These are phyloP conservation scores for Sclerotinia spermophila DNA, from an alignment of 2,329 filamentous ascomycete species.

Conservation along the genomic window DNA sequence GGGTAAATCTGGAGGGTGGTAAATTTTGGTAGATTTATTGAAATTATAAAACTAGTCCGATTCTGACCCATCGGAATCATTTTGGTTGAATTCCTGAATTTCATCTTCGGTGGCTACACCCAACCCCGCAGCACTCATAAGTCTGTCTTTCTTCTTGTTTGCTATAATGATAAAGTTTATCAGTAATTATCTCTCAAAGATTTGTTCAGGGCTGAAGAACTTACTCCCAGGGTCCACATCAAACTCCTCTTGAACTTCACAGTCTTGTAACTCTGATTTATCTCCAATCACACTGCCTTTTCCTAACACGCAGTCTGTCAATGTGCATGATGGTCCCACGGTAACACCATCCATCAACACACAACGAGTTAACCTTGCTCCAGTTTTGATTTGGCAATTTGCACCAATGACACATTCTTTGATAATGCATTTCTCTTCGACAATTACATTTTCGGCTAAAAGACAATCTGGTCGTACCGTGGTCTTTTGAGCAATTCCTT, in stretches of 20 bases:
- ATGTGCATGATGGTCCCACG: constrained; percentile 76
- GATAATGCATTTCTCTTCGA: constrained; percentile 86
- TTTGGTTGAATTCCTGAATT: constrained; percentile 46
- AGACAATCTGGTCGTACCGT: constrained; percentile 80
- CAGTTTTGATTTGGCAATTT: constrained; percentile 79
- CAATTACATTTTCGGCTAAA: constrained; percentile 81
- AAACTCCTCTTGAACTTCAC: constrained; percentile 87
- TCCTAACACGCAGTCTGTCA: constrained; percentile 85
- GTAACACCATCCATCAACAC: constrained; percentile 89
- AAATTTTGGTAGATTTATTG: neutral
- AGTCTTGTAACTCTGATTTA: constrained; percentile 75
- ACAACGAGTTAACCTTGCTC: constrained; percentile 83
- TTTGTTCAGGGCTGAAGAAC: constrained; percentile 34
- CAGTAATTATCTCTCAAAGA: neutral
- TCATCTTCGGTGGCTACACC: constrained; percentile 59
- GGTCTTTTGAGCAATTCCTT: constrained; percentile 73
- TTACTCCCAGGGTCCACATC: constrained; percentile 75
- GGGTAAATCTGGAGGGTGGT: neutral
- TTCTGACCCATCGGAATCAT: constrained; percentile 21
- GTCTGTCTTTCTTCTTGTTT: constrained; percentile 63
- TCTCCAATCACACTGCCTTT: constrained; percentile 79
- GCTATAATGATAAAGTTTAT: constrained; percentile 41
- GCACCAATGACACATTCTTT: constrained; percentile 88
- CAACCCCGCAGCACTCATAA: constrained; percentile 64
- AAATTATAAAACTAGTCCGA: neutral